A percentile compares a stretch with the other conserved stretches of the same genome.
Evolutionary conservation across 2,329 filamentous ascomycete species (phyloP).

Genomic region (Fusarium sp.): DNA sequence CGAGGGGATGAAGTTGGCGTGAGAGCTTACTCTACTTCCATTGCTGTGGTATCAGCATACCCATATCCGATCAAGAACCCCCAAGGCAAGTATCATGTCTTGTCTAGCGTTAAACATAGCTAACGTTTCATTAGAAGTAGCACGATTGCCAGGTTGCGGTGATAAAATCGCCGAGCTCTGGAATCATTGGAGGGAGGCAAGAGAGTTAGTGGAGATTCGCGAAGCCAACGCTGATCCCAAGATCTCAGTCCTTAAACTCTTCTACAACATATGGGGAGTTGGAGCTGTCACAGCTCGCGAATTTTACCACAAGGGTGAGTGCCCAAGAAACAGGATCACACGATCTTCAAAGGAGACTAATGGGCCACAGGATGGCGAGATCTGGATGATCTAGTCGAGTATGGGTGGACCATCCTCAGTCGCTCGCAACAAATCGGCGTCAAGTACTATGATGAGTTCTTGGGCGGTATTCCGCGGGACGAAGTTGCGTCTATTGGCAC

Average conservation of each 20-base stretch:
- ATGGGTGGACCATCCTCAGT: constrained; percentile 81
- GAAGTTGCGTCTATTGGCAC: constrained; percentile 81
- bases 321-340: not conserved
- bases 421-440: constrained; percentile 93
- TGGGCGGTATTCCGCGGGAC: constrained; percentile 75
- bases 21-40: constrained; percentile 88
- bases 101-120: not conserved
- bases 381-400: constrained; percentile 87
- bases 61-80: constrained; percentile 66
- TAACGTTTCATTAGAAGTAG: constrained; percentile 58
- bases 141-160: constrained; percentile 82
- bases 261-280: constrained; percentile 94
- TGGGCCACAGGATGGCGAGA: constrained; percentile 77
- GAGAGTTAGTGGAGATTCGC: constrained; percentile 73
- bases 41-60: constrained; percentile 87
- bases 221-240: constrained; percentile 75
- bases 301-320: constrained; percentile 77
- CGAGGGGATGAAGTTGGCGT: constrained; percentile 84
- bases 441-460: constrained; percentile 93
- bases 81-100: constrained; percentile 55
- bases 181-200: constrained; percentile 77
- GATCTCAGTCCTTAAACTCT: constrained; percentile 75
- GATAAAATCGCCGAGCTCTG: constrained; percentile 84
- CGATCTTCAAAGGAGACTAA: constrained; percentile 9
- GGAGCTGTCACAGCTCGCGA: constrained; percentile 84